Base-by-base conservation (phyloP, 202 grass and related monocot genomes). In the Schoenoplectus triqueter region DNA sequence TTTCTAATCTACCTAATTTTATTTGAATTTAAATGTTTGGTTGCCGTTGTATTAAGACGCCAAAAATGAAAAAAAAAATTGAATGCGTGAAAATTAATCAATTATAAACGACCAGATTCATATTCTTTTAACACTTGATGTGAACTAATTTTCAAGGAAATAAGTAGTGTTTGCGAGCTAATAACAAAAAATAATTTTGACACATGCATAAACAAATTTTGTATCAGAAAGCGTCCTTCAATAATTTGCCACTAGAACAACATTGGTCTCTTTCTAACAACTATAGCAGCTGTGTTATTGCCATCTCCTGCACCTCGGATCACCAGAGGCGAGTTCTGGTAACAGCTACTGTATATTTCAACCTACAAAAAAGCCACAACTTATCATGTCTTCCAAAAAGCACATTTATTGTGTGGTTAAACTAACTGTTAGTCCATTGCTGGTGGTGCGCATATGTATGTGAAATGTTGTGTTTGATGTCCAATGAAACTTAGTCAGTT, bases 301-400 rank as follows among this genome's bases (percentile, higher is more conserved):
- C 92, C 92, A 0, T 91, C 95, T 84, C 92, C 95, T 10, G 95
- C 95, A 5, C 95, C 92, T 72, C 95, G 92, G 66, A 98, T 98
- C 80, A 98, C 95, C 80, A 98, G 55, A 76, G 94, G 92, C 0
- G 94, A 94, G 47, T 82, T 90, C 73, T 88, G 85, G 10, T 94
- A 97, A 80, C 80, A 98, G 71, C 89, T 89, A 80, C 91, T 98
- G 83, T 93, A 93, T 88, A 98, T 88, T 89, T 98, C 95, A 69
- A 98, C 95, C 95, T 98, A 84, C 40, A 49, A 84, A 17, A 69
- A 51, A 52, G 55, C 57, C 41, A 57, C 8, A 64, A 70, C 31
- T 31, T 31, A 31, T 31, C 31, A 31, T 31, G 31, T 31, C 31
- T 31, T 31, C 31, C 31, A 31, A 31, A 31, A 31, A 31, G 31